Evolutionary conservation across 1,284 basidiomycete genomes (phyloP), one percentile per base, ranked within the genome.

Genomic region (Ganoderma sinense): DNA sequence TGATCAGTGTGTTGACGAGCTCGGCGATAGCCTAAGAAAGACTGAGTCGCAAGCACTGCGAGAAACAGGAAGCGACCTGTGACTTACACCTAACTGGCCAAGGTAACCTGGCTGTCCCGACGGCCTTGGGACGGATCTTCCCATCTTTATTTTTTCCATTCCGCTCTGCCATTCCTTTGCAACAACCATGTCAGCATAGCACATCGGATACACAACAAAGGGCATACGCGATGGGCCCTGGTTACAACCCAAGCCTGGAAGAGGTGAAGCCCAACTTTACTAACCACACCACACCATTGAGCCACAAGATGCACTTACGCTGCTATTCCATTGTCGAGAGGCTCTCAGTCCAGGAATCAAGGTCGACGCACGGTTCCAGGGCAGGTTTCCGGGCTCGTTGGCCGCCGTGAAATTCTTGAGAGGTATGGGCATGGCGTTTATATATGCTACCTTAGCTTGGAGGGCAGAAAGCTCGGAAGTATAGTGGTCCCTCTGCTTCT

Each of bases 1-100:
- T 69, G 26, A 84, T 23, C 4, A 84, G 65, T 10, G 76, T 82
- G 65, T 83, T 83, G 33, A 73, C 75, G 29, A 84, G 33, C 18
- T 39, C 41, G 13, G 48, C 67, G 13, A 84, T 60, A 8, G 60
- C 77, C 81, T 82, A 56, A 0, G 55, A 4, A n/a, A 31, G 20
- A 55, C 45, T 13, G 10, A 29, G 26, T 33, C 40, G 36, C 2
- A 39, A 31, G 26, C 14, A 14, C 33, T 23, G 11, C 10, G 20
- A 7, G n/a, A 8, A 20, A 31, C 13, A 18, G 16, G 5, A 41
- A 48, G 8, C 29, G 55, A 33, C 14, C n/a, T n/a, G n/a, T 26
- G 1, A 61, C 66, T 39, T 11, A 69, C 63, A 20, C 67, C 55
- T 39, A 36, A 40, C 23, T 59, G 48, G 4, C 67, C 68, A 31